Base-by-base conservation (phyloP, 2,329 filamentous ascomycete genomes). In the Colletotrichum cereale region DNA sequence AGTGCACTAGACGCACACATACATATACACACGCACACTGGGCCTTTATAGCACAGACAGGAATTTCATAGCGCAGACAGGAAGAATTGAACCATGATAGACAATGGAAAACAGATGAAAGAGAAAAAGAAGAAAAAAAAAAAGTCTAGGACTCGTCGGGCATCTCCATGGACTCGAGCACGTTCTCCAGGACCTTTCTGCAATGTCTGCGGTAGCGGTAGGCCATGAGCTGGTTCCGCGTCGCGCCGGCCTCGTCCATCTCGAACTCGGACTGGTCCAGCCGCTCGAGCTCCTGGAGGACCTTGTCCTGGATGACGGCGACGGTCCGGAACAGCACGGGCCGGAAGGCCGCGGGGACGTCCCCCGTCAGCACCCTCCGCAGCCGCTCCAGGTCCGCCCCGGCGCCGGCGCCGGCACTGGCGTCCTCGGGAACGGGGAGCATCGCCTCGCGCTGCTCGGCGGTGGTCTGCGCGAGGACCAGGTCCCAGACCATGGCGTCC, bases 401-500 rank as follows among this genome's bases (percentile, higher is more conserved):
- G 7, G 67, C 74, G 0, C 69, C 72, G 3, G 53, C 67, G 6
- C 63, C 40, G 40, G 16, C 18, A 21, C 1, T 14, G 40, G 8
- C 40, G 4, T 2, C 67, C n/a, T 34, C 65, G 31, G 73, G 34
- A 42, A 75, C 65, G 14, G 79, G 73, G 44, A 81, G 44, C 70
- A 82, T 73, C 63, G 78, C 70, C 50, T 74, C 73, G 38, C 75
- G 74, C 60, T 76, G 79, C 61, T 77, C 80, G 50, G 75, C 77
- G n/a, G 77, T 82, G 66, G 78, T 81, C 26, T 84, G 81, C 0
- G 80, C 78, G 63, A 78, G 78, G 53, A 84, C 79, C 1, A 90
- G 82, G 66, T 88, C 85, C 79, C 84, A 85, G 6, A 88, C 80
- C 75, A 90, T 84, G 8, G 84, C 83, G 60, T 86, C 85, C 75